Conservation (phyloP, 768 basidiomycete species). For the Lentinus brumalis region DNA sequence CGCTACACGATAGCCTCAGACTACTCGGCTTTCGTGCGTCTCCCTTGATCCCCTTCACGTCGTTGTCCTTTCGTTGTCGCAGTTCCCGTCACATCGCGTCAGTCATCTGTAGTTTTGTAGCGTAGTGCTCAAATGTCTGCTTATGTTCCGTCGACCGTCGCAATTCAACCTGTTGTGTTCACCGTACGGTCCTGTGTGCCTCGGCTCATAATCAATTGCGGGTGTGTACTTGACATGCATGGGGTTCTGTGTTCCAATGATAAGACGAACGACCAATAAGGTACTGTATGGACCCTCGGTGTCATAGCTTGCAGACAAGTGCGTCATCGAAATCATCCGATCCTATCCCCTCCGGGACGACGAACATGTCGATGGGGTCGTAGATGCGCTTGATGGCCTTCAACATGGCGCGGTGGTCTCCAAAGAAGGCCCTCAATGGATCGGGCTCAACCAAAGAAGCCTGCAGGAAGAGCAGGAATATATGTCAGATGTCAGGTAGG, state of each 20-base stretch:
- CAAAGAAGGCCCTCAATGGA: conserved; percentile 48
- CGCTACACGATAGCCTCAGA: conserved; percentile 24
- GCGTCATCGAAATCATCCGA: conserved; percentile 50
- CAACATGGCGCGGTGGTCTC: conserved; percentile 42
- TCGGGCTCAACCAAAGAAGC: conserved; percentile 46
- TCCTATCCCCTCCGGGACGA: conserved; percentile 49
- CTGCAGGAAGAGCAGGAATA: conserved; percentile 29
- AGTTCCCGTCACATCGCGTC: conserved; percentile 20
- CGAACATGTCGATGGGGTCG: conserved; percentile 48
- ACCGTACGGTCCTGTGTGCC: neutral
- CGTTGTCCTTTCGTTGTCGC: conserved; percentile 5
- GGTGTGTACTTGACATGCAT: neutral
- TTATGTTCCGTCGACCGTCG: conserved; percentile 24
- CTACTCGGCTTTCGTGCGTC: conserved; percentile 3
- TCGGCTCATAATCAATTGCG: neutral
- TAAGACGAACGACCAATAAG: neutral
- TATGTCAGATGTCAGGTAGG: neutral
- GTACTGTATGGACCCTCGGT: neutral
- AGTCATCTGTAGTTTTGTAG: conserved; percentile 37
- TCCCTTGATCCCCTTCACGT: neutral
- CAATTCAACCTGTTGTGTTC: conserved; percentile 18
- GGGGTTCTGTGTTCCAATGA: neutral
- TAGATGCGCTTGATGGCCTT: conserved; percentile 46
- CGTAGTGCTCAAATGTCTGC: conserved; percentile 31
- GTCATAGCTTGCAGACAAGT: conserved; percentile 24